Evolutionary conservation across 768 basidiomycete species (phyloP).

Genomic region (Chalciporus piperatus): DNA sequence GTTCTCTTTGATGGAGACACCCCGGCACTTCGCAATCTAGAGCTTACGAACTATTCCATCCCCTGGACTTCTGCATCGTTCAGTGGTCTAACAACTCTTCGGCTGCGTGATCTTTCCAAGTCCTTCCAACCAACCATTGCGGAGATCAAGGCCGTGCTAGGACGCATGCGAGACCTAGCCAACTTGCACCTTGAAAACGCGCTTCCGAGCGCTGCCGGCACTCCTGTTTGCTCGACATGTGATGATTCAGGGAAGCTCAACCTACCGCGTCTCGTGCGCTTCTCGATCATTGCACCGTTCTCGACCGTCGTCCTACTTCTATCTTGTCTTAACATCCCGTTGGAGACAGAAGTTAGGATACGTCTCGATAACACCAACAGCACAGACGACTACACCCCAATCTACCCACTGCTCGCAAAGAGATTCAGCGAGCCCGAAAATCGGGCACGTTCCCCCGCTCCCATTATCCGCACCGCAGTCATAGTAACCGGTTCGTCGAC

Average conservation of each 20-base stretch:
- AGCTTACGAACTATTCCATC: slow-evolving; percentile 35
- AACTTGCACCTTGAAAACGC: slow-evolving; percentile 36
- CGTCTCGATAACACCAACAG: slow-evolving; percentile 2
- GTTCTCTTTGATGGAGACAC: slow-evolving; percentile 31
- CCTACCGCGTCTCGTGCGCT: slow-evolving; percentile 12
- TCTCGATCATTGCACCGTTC: slow-evolving; percentile 19
- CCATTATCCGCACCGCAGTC: slow-evolving; percentile 13
- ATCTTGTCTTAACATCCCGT: slow-evolving; percentile 8
- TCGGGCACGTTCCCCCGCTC: neutral
- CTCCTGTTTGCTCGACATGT: neutral
- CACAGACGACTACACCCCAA: slow-evolving; percentile 1
- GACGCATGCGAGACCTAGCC: slow-evolving; percentile 33
- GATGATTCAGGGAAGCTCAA: slow-evolving; percentile 1
- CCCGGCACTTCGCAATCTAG: slow-evolving; percentile 35
- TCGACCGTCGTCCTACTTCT: slow-evolving; percentile 16
- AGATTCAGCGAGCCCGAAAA: slow-evolving; percentile 9
- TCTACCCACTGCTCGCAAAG: slow-evolving; percentile 15
- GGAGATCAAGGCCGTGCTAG: slow-evolving; percentile 34
- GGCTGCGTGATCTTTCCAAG: slow-evolving; percentile 28
- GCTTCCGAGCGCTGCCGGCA: slow-evolving; percentile 24
- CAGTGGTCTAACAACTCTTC: slow-evolving; percentile 36
- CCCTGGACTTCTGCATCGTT: slow-evolving; percentile 37
- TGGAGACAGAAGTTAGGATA: slow-evolving; percentile 15
- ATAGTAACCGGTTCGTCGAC: slow-evolving; percentile 7
- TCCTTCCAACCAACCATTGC: slow-evolving; percentile 28